Evolutionary conservation across 495 filamentous ascomycete genomes (phyloP).

Genomic region (Neurospora sp.): DNA sequence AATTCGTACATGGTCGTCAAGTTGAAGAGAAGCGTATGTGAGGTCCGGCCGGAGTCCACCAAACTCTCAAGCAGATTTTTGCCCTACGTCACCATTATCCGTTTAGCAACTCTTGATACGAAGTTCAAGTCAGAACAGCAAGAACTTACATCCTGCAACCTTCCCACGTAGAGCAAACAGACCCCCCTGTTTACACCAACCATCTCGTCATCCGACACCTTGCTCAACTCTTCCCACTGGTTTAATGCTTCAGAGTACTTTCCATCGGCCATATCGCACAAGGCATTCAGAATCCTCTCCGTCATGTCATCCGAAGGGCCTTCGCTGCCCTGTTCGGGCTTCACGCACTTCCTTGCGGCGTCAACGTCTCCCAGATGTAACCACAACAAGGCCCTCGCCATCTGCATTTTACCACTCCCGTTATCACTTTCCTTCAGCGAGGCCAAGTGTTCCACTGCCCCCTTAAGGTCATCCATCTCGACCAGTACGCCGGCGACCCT

Average conservation of each 20-base stretch:
- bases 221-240: slow-evolving; percentile 51
- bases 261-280: slow-evolving; percentile 72
- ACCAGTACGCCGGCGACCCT: slow-evolving; percentile 70
- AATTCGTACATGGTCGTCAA: slow-evolving; percentile 86
- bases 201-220: slow-evolving; percentile 43
- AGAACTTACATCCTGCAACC: slow-evolving; percentile 55
- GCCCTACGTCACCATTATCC: slow-evolving; percentile 31
- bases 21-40: slow-evolving; percentile 76
- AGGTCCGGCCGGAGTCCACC: slow-evolving; percentile 49
- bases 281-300: slow-evolving; percentile 43
- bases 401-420: slow-evolving; percentile 21
- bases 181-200: slow-evolving; percentile 72
- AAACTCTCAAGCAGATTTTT: slow-evolving; percentile 53
- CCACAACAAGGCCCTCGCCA: slow-evolving; percentile 54
- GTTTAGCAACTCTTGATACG: slow-evolving; percentile 6
- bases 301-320: slow-evolving; percentile 6
- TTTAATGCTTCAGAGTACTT: slow-evolving; percentile 52
- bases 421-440: slow-evolving; percentile 25
- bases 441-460: slow-evolving; percentile 58
- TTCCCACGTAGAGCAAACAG: slow-evolving; percentile 68
- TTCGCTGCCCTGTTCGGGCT: slow-evolving; percentile 8
- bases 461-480: slow-evolving; percentile 82
- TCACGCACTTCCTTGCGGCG: slow-evolving; percentile 47
- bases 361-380: slow-evolving; percentile 67
- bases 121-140: not conserved